Evolutionary conservation across 73 alveolate species (phyloP).

Genomic region (Paramecium biaurelia): DNA sequence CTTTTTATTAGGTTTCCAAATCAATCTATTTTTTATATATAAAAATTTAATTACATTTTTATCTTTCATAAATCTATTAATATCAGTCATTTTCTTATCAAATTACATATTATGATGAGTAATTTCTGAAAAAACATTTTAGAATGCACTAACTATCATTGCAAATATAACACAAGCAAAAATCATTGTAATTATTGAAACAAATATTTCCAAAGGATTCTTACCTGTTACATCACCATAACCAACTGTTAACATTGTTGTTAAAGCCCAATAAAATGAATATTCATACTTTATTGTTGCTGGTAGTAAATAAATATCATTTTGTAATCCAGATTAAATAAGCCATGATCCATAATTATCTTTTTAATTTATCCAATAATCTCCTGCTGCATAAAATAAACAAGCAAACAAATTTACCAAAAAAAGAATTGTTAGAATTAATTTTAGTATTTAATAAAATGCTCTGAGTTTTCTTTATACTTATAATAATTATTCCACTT

Average conservation of each 20-base stretch:
- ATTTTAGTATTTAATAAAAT: neutral
- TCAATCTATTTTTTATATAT: neutral
- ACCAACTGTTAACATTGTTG: constrained; percentile 50
- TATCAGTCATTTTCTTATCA: constrained; percentile 43
- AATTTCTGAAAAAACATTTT: constrained; percentile 16
- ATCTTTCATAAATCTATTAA: constrained; percentile 45
- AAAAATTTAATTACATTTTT: neutral
- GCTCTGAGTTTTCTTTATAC: neutral
- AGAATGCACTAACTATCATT: neutral
- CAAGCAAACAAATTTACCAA: constrained; percentile 31
- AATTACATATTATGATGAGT: neutral
- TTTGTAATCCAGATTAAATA: neutral
- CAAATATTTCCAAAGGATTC: constrained; percentile 31
- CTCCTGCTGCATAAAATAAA: constrained; percentile 48
- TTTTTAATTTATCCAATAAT: neutral
- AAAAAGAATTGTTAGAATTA: neutral
- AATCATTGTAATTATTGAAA: neutral
- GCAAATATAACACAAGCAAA: constrained; percentile 50
- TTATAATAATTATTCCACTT: neutral
- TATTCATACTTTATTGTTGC: neutral
- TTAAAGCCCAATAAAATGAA: constrained; percentile 50
- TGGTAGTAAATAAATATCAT: constrained; percentile 20
- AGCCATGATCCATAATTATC: constrained; percentile 19
- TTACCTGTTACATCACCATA: constrained; percentile 56
- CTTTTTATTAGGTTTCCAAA: constrained; percentile 25